These are phyloP conservation scores for Alternaria dauci DNA, from an alignment of 2,329 filamentous ascomycete species.

Conservation along the genomic window DNA sequence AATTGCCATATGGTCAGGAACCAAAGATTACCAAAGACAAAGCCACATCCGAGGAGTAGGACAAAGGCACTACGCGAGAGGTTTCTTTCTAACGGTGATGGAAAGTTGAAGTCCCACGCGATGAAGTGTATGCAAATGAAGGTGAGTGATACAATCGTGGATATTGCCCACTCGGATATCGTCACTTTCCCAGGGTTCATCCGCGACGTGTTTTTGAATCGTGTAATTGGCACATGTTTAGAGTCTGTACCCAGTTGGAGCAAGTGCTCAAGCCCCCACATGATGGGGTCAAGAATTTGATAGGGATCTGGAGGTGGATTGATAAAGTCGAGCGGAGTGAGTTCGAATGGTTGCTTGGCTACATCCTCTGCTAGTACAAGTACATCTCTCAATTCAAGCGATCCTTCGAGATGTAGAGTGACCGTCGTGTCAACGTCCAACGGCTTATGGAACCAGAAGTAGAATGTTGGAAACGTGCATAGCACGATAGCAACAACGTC, in stretches of 20 bases:
- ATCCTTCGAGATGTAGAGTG: background rate
- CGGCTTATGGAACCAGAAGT: background rate
- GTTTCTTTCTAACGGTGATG: rapidly evolving
- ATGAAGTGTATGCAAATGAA: background rate
- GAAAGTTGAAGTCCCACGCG: background rate
- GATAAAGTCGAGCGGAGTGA: background rate
- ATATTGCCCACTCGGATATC: background rate
- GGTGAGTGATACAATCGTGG: background rate
- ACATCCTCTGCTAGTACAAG: background rate
- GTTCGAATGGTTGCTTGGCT: background rate
- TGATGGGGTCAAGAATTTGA: background rate
- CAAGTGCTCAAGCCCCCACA: background rate
- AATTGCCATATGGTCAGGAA: background rate
- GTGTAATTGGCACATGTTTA: background rate
- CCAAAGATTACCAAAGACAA: background rate
- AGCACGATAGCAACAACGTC: background rate
- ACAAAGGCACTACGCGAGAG: background rate
- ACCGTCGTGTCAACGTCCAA: background rate
- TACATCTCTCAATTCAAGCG: background rate
- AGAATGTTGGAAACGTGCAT: background rate
- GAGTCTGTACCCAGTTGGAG: rapidly evolving
- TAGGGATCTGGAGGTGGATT: background rate
- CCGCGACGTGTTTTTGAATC: background rate
- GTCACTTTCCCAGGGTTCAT: background rate
- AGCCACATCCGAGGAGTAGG: rapidly evolving